These are phyloP conservation scores for Paraglomus occultum DNA, from an alignment of 192 early-diverging fungal species.

Conservation along the genomic window DNA sequence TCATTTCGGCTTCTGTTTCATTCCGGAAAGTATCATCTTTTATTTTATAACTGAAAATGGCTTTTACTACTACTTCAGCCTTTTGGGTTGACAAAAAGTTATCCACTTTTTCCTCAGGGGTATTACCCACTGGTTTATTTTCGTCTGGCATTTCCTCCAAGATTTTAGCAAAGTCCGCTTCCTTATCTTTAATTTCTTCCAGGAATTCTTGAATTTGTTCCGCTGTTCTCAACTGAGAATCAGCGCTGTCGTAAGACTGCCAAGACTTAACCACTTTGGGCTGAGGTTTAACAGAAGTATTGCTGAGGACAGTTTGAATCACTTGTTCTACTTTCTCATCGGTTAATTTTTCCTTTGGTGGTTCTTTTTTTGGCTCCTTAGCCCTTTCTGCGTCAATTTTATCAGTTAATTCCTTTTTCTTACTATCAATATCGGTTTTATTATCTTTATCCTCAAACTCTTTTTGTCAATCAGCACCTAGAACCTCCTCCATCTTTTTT, in stretches of 20 bases:
- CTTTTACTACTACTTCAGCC: conserved; percentile 1
- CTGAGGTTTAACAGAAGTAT: too few relatives aligned
- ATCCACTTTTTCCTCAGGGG: not conserved
- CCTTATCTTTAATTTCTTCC: conserved; percentile 8
- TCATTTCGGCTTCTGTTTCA: not conserved
- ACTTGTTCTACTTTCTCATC: not conserved
- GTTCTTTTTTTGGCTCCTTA: not conserved
- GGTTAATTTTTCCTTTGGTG: not conserved
- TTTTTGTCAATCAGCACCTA: not conserved
- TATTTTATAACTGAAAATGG: not conserved
- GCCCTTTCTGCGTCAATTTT: conserved; percentile 17
- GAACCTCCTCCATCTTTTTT: not conserved
- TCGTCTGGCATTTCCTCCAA: not conserved
- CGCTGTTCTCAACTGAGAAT: too few relatives aligned
- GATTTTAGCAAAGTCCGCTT: not conserved
- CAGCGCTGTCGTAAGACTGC: too few relatives aligned
- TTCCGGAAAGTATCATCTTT: not conserved
- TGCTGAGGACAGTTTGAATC: not conserved
- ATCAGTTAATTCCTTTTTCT: not conserved
- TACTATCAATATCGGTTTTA: not conserved
- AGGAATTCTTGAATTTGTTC: not conserved
- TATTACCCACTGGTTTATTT: not conserved
- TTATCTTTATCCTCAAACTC: not conserved
- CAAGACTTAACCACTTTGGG: too few relatives aligned
- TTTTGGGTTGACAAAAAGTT: not conserved